Conservation (phyloP, 805 yeast species). For the Saturnispora ahearnii region DNA sequence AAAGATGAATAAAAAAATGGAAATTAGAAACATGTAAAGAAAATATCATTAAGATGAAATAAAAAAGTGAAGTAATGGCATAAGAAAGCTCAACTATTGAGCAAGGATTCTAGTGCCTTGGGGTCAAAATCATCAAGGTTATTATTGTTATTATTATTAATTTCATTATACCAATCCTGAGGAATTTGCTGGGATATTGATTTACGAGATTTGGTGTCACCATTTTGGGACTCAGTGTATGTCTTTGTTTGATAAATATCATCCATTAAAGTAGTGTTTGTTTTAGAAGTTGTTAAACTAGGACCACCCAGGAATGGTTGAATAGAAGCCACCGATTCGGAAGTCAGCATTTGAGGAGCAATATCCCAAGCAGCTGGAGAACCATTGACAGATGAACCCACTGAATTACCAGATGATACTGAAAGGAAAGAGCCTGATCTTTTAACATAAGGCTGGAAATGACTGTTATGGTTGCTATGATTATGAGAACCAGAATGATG, state of each 20-base stretch:
- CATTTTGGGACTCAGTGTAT: conserved; percentile 19
- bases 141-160: neutral
- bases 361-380: conserved; percentile 19
- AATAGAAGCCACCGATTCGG: conserved; percentile 18
- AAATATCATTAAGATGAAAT: neutral
- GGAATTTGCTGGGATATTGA: neutral
- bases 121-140: neutral
- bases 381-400: conserved; percentile 21
- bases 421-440: conserved; percentile 20
- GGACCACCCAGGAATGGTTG: conserved; percentile 14
- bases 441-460: conserved; percentile 20
- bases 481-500: conserved; percentile 18
- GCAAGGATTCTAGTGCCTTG: neutral
- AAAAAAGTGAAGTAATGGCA: neutral
- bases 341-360: conserved; percentile 21
- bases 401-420: conserved; percentile 20
- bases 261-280: conserved; percentile 28
- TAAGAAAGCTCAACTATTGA: neutral
- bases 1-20: neutral
- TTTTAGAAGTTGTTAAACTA: conserved; percentile 24
- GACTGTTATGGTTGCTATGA: conserved; percentile 17
- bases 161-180: neutral
- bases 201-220: conserved; percentile 1
- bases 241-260: conserved; percentile 27
- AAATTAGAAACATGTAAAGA: neutral